These are phyloP conservation scores for Hortiboletus flavorubellus DNA, from an alignment of 768 basidiomycete genomes.

Conservation along the genomic window DNA sequence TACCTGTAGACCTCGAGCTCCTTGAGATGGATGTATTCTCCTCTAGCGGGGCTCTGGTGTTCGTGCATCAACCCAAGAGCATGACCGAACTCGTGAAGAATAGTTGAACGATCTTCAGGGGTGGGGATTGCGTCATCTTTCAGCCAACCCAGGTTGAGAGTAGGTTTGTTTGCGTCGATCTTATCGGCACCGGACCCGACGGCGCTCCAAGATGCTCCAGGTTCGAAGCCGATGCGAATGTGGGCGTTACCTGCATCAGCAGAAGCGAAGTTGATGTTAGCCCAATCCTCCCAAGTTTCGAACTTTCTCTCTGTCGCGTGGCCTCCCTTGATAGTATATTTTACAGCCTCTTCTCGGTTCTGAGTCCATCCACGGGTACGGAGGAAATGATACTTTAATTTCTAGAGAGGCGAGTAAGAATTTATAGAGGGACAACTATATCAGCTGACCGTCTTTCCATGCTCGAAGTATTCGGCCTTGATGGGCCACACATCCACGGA, in stretches of 20 bases:
- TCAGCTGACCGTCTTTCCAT: background rate
- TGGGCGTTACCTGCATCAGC: no score
- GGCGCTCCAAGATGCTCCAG: background rate
- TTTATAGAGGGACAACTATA: background rate
- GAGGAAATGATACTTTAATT: background rate
- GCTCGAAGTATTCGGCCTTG: no score
- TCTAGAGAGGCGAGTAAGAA: background rate
- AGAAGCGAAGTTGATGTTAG: background rate
- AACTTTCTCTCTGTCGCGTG: background rate
- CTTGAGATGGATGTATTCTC: conserved; percentile 14
- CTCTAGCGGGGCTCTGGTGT: conserved; percentile 26
- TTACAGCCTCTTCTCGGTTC: no score
- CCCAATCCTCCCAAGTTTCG: background rate
- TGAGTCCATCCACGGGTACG: background rate
- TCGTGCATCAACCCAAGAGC: conserved; percentile 26
- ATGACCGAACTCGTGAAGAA: conserved; percentile 30
- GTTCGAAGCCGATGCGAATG: background rate
- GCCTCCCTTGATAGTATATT: no score
- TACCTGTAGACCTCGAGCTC: background rate
- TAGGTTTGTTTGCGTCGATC: background rate
- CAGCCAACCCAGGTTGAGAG: background rate
- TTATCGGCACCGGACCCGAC: background rate
- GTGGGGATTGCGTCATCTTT: background rate
- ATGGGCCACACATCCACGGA: background rate
- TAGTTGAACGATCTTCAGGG: background rate